These are phyloP conservation scores for Teratosphaeria gauchensis DNA, from an alignment of 2,329 filamentous ascomycete genomes.

Conservation along the genomic window DNA sequence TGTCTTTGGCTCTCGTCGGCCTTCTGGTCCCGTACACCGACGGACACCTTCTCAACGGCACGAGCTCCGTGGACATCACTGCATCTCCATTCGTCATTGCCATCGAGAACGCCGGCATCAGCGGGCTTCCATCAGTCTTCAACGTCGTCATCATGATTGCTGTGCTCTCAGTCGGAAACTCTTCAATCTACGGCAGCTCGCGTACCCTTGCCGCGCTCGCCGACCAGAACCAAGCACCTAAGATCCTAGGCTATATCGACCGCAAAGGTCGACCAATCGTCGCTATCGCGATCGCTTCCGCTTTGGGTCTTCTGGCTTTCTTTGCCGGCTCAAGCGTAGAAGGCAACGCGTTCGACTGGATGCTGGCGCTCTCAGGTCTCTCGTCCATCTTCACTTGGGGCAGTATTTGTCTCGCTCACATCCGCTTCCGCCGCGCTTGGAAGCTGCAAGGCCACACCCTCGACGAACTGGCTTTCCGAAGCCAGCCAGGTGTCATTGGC, in stretches of 20 bases:
- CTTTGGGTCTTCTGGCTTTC: constrained; percentile 52
- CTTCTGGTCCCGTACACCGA: constrained; percentile 71
- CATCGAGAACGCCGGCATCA: constrained; percentile 66
- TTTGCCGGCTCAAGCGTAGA: constrained; percentile 42
- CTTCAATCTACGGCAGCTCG: constrained; percentile 81
- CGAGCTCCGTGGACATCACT: constrained; percentile 53
- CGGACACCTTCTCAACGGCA: constrained; percentile 48
- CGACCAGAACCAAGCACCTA: constrained; percentile 58
- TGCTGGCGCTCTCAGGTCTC: constrained; percentile 62
- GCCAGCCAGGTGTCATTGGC: constrained; percentile 67
- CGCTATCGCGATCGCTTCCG: constrained; percentile 33
- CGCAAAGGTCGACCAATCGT: constrained; percentile 50
- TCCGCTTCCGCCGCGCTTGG: constrained; percentile 57
- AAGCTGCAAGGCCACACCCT: constrained; percentile 52
- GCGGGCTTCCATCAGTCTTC: constrained; percentile 76
- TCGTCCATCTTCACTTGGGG: constrained; percentile 69
- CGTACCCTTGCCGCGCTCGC: constrained; percentile 83
- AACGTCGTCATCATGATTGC: constrained; percentile 90
- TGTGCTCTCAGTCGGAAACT: constrained; percentile 85
- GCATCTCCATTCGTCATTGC: constrained; percentile 92
- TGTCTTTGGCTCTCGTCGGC: constrained; percentile 71
- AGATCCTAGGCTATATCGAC: constrained; percentile 50
- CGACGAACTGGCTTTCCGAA: constrained; percentile 69
- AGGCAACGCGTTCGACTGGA: constrained; percentile 50
- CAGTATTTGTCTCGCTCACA: constrained; percentile 55